Evolutionary conservation across 371 early-diverging fungal species (phyloP), one percentile per base, ranked within the genome.

Genomic region (Syncephalastrum sp.): DNA sequence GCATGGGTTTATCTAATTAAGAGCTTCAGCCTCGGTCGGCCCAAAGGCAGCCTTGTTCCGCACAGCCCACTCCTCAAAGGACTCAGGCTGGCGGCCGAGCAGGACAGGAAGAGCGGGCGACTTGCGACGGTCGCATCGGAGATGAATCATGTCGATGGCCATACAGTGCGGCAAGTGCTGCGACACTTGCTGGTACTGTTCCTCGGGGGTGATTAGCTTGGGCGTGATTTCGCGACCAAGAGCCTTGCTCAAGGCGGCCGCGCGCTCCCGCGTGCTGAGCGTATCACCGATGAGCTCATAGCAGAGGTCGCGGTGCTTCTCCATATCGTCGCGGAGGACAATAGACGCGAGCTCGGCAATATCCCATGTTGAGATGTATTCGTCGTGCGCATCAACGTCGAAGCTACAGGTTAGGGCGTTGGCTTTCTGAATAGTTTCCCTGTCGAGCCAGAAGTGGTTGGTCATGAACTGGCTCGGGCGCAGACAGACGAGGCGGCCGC

Each of bases 401-500:
- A 8, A 0, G 0, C 24, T 48, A 41, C 60, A 67, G 13, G 29
- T 5, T 24, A 59, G 12, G 7, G 21, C 23, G 42, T 51, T 33
- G 14, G 44, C 29, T 7, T 38, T 42, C 41, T 53, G 47, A 47
- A 65, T 60, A 15, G 16, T 42, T 5, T 16, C 17, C 7, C 25
- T 41, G 29, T 46, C 43, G 44, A 47, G 17, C 24, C n/a, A 21
- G 6, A 55, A 7, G 6, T 44, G 45, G 43, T 74, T 74, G 10
- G 69, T 54, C 64, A 70, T 67, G 61, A 75, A 75, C 0, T 53
- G 49, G 42, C 54, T 54, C 3, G 76, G 76, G n/a, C 76, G 66
- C 5, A 75, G 60, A 0, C 73, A 43, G 1, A 75, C 69, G 42
- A 57, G 59, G 13, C 49, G 19, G 29, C 45, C 56, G 8, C 63